Evolutionary conservation across 768 basidiomycete species (phyloP), one percentile per base, ranked within the genome.

Genomic region (Udeniomyces megalosporus): DNA sequence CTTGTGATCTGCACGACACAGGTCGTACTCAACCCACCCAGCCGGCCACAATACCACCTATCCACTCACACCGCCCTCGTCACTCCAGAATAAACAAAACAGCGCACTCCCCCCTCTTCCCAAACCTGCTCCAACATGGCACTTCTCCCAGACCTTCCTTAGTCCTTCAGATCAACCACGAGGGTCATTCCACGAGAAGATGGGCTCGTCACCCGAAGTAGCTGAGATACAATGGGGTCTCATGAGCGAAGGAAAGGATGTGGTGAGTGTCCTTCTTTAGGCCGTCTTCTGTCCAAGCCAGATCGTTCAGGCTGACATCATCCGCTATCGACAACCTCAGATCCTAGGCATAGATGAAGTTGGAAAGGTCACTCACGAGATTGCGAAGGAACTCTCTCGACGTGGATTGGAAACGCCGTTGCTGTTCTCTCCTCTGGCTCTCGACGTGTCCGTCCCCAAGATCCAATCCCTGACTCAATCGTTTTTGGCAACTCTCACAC

Each of bases 371-470:
- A n/a, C n/a, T n/a, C n/a, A n/a, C n/a, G n/a, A n/a, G n/a, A n/a
- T n/a, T n/a, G n/a, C n/a, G n/a, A n/a, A n/a, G n/a, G n/a, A n/a
- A n/a, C n/a, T n/a, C n/a, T n/a, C n/a, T n/a, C n/a, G n/a, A n/a
- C 24, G 10, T 12, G 58, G 51, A 10, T 52, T 59, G 44, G 51
- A 52, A 24, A 89, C 88, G 3, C 91, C 92, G 24, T 84, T 95
- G 75, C 83, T 96, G 66, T 93, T 96, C 76, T 88, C 87, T 42
- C 82, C 81, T 31, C 81, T 85, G 67, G 90, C 90, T 17, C 81
- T 96, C 64, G 91, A 95, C 69, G 78, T 92, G 46, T 85, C 82
- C 47, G 76, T 82, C 6, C 76, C 82, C n/a, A 80, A 82, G 35
- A 82, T 89, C 68, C 83, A 80, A 68, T 77, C 84, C 54, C 80